phyloP scores from a whole-genome alignment of 2,329 filamentous ascomycete genomes.

The Colletotrichum euphorbiae region DNA sequence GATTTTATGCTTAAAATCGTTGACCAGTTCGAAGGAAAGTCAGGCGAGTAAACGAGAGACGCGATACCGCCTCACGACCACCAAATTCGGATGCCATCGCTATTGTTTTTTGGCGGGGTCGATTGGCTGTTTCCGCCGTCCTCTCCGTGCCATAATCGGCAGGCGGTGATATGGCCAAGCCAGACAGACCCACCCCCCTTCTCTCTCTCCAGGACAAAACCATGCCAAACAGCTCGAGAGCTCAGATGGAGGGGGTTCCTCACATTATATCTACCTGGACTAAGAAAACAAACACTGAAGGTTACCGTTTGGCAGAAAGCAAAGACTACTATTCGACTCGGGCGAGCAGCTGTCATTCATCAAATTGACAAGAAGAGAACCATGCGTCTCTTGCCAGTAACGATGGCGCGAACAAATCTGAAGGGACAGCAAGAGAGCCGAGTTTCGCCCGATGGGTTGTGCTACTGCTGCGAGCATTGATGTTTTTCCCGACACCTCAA shows the following conservation, averaged over 20 bases:
- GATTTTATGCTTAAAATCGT: not conserved
- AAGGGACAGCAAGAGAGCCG: not conserved
- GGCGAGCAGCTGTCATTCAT: not conserved
- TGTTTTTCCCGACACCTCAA: no score
- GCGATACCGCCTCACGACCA: not conserved
- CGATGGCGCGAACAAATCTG: not conserved
- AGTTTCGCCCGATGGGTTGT: no score
- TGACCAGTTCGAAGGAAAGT: not conserved
- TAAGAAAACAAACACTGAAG: no score
- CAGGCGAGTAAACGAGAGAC: not conserved
- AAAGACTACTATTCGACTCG: not conserved
- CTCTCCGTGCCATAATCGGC: not conserved
- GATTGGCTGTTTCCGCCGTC: not conserved
- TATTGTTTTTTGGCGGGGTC: constrained; percentile 33
- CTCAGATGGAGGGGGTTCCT: not conserved
- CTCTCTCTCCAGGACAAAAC: constrained; percentile 3
- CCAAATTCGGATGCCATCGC: constrained; percentile 32
- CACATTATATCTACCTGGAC: not conserved
- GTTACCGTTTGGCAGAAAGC: not conserved
- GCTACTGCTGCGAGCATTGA: no score
- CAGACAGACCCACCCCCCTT: not conserved
- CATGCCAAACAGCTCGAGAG: not conserved
- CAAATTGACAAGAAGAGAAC: no score
- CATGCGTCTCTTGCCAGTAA: no score
- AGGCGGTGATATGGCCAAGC: constrained; percentile 19